phyloP scores from a whole-genome alignment of 257 asterid species.

The Echium plantagineum region DNA sequence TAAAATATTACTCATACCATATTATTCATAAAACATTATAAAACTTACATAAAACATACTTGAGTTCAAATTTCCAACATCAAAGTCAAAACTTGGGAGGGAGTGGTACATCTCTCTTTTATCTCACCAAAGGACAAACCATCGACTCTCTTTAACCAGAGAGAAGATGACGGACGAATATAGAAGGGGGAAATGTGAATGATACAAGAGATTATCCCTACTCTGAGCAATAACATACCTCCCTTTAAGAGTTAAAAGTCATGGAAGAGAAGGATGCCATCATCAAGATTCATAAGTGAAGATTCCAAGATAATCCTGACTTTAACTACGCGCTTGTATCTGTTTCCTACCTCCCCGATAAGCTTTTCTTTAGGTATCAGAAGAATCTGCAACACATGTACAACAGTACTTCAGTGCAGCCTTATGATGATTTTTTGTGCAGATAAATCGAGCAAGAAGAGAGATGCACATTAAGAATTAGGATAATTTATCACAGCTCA shows the following conservation, averaged over 20 bases:
- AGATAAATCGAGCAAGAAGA: not conserved
- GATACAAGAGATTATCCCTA: no score
- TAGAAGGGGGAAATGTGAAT: not conserved
- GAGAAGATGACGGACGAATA: not conserved
- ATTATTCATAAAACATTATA: no score
- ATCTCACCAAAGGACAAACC: no score
- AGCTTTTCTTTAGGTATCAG: constrained; percentile 48
- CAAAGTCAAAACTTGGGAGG: no score
- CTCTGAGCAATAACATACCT: no score
- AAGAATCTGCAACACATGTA: constrained; percentile 30
- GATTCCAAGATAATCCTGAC: constrained; percentile 42
- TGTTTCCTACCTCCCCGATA: constrained; percentile 31
- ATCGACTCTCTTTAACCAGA: no score
- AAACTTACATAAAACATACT: no score
- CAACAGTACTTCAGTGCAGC: not conserved
- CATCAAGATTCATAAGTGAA: constrained; percentile 58
- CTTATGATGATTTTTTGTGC: not conserved
- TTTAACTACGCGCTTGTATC: constrained; percentile 19
- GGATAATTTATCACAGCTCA: no score
- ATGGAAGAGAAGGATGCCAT: constrained; percentile 53
- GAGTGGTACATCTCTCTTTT: no score
- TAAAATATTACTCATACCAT: no score
- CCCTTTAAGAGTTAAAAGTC: constrained; percentile 23
- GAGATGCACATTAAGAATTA: not conserved
- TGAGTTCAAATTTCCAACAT: no score